phyloP scores from a whole-genome alignment of 345 rosid genomes.

The Triadica sebifera region DNA sequence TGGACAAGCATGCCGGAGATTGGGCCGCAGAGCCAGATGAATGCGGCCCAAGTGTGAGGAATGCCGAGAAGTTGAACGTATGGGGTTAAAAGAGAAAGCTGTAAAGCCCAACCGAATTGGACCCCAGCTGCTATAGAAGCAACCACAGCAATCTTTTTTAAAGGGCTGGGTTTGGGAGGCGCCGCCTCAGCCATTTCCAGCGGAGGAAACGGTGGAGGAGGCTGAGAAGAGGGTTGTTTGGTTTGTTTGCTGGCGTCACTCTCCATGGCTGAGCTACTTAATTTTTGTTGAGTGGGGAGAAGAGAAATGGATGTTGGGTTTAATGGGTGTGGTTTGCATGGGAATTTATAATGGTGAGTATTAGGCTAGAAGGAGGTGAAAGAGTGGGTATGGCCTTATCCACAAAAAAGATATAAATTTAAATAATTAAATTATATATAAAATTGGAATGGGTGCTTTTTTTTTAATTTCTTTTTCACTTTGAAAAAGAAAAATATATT shows the following conservation, averaged over 20 bases:
- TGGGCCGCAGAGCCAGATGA: slow-evolving; percentile 94
- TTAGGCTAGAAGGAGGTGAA: background rate
- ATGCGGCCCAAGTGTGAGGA: slow-evolving; percentile 81
- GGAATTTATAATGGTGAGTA: slow-evolving; percentile 10
- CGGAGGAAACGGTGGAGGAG: background rate
- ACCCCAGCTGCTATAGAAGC: slow-evolving; percentile 83
- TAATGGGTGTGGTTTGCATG: slow-evolving; percentile 7
- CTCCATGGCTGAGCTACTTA: background rate
- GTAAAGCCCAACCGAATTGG: slow-evolving; percentile 95
- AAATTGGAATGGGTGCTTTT: too few species aligned
- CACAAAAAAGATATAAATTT: background rate
- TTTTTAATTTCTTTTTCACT: too few species aligned
- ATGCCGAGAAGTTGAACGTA: slow-evolving; percentile 83
- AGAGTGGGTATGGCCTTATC: slow-evolving; percentile 18
- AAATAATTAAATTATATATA: too few species aligned
- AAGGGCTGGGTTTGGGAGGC: background rate
- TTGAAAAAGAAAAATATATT: background rate
- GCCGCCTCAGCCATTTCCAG: background rate
- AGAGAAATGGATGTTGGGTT: background rate
- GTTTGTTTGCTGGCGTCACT: background rate
- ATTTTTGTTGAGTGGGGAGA: background rate
- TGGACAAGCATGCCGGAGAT: slow-evolving; percentile 85
- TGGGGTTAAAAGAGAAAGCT: slow-evolving; percentile 79
- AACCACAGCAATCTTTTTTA: slow-evolving; percentile 54
- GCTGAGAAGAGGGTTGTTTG: slow-evolving; percentile 2